These are phyloP conservation scores for Crepidotus variabilis DNA, from an alignment of 768 basidiomycete species.

Conservation along the genomic window DNA sequence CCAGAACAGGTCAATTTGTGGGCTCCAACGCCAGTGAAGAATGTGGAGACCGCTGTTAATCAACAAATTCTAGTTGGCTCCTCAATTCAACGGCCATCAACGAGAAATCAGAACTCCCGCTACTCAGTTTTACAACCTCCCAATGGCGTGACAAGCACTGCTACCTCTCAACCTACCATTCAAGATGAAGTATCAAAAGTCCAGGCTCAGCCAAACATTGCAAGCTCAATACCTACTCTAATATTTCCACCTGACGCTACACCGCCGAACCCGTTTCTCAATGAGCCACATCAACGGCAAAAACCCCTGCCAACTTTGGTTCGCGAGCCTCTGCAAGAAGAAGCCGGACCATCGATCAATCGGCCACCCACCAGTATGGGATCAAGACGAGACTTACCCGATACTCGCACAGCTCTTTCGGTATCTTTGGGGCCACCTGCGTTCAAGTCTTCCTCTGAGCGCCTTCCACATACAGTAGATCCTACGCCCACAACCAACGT, in stretches of 20 bases:
- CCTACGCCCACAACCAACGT: neutral
- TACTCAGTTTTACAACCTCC: neutral
- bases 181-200: neutral
- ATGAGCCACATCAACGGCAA: neutral
- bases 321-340: neutral
- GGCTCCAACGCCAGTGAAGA: neutral
- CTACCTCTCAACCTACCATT: neutral
- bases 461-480: neutral
- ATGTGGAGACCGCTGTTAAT: neutral
- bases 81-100: neutral
- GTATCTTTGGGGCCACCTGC: neutral
- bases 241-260: neutral
- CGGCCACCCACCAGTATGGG: constrained; percentile 4
- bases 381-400: neutral
- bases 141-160: neutral
- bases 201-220: neutral
- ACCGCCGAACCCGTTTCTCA: neutral
- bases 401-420: neutral
- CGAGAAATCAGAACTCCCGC: neutral
- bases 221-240: neutral
- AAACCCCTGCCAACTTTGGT: neutral
- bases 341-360: neutral
- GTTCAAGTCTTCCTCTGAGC: neutral
- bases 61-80: neutral
- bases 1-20: neutral